Evolutionary conservation across 805 yeast genomes (phyloP).

Genomic region (Ogataea haglerorum): DNA sequence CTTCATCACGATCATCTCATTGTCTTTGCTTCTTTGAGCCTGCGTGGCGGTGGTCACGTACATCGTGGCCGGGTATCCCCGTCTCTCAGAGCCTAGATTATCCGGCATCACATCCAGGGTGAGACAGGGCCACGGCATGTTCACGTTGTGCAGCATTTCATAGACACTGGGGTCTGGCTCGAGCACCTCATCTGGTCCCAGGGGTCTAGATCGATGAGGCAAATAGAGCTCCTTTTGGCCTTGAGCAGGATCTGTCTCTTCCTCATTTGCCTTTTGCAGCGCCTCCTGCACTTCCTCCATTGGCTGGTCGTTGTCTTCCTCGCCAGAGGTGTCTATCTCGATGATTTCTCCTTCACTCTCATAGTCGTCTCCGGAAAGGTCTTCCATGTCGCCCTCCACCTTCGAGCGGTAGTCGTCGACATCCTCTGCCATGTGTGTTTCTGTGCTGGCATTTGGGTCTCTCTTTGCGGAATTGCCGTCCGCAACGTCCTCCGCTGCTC

Average conservation of each 20-base stretch:
- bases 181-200: slow-evolving; percentile 92
- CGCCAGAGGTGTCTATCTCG: slow-evolving; percentile 64
- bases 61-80: slow-evolving; percentile 83
- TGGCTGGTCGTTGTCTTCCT: slow-evolving; percentile 43
- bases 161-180: slow-evolving; percentile 96
- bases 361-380: slow-evolving; percentile 85
- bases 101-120: slow-evolving; percentile 90
- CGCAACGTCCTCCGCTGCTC: slow-evolving; percentile 29
- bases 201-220: slow-evolving; percentile 84
- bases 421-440: slow-evolving; percentile 20
- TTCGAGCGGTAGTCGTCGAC: slow-evolving; percentile 61
- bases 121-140: slow-evolving; percentile 95
- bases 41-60: slow-evolving; percentile 91
- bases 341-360: slow-evolving; percentile 90
- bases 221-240: slow-evolving; percentile 52
- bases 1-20: slow-evolving; percentile 82
- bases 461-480: slow-evolving; percentile 18
- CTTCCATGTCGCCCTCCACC: slow-evolving; percentile 66
- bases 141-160: slow-evolving; percentile 92
- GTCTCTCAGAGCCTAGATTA: slow-evolving; percentile 79
- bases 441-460: slow-evolving; percentile 12
- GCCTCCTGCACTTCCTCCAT: slow-evolving; percentile 32
- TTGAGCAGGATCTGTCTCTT: slow-evolving; percentile 27
- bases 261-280: slow-evolving; percentile 36
- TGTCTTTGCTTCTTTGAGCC: slow-evolving; percentile 81